These are phyloP conservation scores for Leishmania tarentolae DNA, from an alignment of 208 protist genomes.

Conservation along the genomic window DNA sequence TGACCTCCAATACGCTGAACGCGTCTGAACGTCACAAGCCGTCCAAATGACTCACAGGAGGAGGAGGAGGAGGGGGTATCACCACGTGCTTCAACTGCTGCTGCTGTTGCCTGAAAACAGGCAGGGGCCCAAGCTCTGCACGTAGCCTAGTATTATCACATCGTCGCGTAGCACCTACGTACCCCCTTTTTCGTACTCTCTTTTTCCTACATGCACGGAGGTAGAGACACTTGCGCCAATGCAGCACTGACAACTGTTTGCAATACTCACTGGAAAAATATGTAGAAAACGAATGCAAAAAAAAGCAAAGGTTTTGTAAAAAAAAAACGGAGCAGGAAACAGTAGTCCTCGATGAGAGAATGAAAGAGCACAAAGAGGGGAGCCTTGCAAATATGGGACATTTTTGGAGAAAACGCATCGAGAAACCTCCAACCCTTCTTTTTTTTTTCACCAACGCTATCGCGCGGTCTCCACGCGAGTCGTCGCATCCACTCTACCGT, in stretches of 20 bases:
- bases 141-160: background rate
- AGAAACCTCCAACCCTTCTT: background rate
- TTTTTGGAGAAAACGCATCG: background rate
- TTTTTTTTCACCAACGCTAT: background rate
- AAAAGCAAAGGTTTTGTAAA: background rate
- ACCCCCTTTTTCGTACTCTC: background rate
- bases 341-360: background rate
- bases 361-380: background rate
- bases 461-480: too few species aligned
- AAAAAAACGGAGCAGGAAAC: too few species aligned
- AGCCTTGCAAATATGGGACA: background rate
- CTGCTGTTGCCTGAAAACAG: background rate
- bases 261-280: background rate
- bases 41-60: background rate
- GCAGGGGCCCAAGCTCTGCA: background rate
- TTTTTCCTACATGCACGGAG: background rate
- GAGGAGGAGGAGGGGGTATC: background rate
- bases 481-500: too few species aligned
- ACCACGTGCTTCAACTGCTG: background rate
- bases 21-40: background rate
- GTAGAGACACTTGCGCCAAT: background rate
- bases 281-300: background rate
- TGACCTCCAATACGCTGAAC: background rate
- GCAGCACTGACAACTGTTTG: background rate
- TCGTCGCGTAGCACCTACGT: background rate